These are phyloP conservation scores for Pseudogymnoascus sp. DNA, from an alignment of 2,329 filamentous ascomycete species.

Conservation along the genomic window DNA sequence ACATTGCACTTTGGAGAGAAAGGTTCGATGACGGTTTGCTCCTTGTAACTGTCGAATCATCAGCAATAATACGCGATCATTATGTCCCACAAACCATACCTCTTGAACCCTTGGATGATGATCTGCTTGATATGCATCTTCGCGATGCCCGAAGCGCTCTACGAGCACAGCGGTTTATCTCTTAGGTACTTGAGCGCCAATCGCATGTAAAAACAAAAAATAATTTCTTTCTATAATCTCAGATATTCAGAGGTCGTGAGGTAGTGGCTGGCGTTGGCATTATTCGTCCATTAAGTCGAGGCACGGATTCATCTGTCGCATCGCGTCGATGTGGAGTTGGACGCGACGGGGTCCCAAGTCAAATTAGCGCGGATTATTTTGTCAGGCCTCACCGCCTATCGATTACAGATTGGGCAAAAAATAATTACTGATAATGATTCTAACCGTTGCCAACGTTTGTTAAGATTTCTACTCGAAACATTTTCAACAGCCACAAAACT, in stretches of 20 bases:
- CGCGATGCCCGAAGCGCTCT: constrained; percentile 11
- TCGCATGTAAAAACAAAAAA: background rate
- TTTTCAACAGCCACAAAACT: background rate
- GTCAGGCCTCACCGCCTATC: constrained; percentile 7
- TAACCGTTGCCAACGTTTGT: background rate
- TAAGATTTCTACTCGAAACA: background rate
- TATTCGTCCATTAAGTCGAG: constrained; percentile 9
- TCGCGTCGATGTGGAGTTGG: constrained; percentile 9
- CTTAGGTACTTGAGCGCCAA: background rate
- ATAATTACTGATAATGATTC: constrained; percentile 9
- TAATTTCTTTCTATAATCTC: background rate
- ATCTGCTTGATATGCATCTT: constrained; percentile 99
- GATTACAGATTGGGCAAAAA: constrained; percentile 11
- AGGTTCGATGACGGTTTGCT: constrained; percentile 96
- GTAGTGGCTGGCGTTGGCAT: background rate
- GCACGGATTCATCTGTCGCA: constrained; percentile 7
- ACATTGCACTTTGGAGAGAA: constrained; percentile 98
- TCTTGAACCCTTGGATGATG: constrained; percentile 99
- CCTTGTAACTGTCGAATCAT: constrained; percentile 71
- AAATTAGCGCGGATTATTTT: constrained; percentile 8
- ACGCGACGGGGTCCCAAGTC: constrained; percentile 6
- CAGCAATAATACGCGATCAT: constrained; percentile 14
- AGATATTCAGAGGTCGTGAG: background rate
- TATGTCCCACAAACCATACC: constrained; percentile 46
- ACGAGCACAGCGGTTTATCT: background rate